Conservation (phyloP, 2,329 filamentous ascomycete genomes). For the Fusarium poae region DNA sequence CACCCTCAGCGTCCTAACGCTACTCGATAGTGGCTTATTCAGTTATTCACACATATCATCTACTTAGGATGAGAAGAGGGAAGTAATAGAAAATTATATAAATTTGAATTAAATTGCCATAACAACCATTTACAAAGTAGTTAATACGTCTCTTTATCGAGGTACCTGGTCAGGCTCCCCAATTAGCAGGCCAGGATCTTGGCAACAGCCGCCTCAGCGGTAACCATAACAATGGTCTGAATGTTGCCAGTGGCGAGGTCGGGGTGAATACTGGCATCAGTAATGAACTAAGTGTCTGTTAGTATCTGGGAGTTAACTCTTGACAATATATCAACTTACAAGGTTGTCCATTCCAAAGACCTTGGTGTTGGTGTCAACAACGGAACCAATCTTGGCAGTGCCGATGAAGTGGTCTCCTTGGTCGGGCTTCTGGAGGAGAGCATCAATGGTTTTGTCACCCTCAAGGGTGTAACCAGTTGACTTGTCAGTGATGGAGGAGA, state of each 20-base stretch:
- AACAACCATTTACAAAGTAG: background rate
- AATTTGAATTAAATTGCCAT: background rate
- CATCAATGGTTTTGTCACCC: slow-evolving; percentile 48
- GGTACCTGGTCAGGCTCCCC: background rate
- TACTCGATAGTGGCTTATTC: fast-evolving
- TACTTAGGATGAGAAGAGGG: fast-evolving
- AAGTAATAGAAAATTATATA: background rate
- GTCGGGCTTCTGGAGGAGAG: slow-evolving; percentile 50
- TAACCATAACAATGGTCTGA: slow-evolving; percentile 72
- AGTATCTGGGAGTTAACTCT: background rate
- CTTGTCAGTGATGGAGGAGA: slow-evolving; percentile 61
- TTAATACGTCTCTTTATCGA: background rate
- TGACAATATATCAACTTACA: slow-evolving; percentile 3
- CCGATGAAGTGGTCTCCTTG: slow-evolving; percentile 64
- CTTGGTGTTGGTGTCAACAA: slow-evolving; percentile 72
- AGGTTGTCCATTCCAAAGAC: slow-evolving; percentile 76
- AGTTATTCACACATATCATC: background rate
- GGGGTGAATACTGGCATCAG: slow-evolving; percentile 76
- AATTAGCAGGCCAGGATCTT: slow-evolving; percentile 31
- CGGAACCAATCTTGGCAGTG: slow-evolving; percentile 72
- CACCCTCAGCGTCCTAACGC: background rate
- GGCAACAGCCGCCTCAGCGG: slow-evolving; percentile 69
- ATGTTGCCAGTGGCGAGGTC: slow-evolving; percentile 77
- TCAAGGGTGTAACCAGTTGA: slow-evolving; percentile 27
- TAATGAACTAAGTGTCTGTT: slow-evolving; percentile 60